Evolutionary conservation across 305 asterid species (phyloP).

Genomic region (Ajuga reptans): DNA sequence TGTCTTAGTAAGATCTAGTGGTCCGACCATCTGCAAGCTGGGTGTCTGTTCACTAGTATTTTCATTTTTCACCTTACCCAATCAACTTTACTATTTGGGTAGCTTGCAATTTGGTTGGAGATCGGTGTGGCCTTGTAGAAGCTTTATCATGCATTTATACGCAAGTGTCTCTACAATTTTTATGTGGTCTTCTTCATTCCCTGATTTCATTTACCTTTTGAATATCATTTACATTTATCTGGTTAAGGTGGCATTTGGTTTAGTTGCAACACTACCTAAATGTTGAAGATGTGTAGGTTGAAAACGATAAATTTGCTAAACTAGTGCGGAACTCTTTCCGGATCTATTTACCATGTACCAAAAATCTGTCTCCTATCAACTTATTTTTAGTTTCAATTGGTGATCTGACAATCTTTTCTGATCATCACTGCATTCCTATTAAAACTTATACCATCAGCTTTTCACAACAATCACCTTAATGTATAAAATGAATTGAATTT

Average conservation of each 20-base stretch:
- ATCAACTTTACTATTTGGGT: slow-evolving; percentile 5
- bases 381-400: neutral
- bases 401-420: neutral
- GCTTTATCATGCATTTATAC: neutral
- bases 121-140: neutral
- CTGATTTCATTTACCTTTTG: neutral
- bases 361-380: neutral
- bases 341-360: neutral
- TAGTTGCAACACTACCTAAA: neutral
- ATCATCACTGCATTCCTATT: neutral
- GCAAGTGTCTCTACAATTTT: neutral
- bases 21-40: neutral
- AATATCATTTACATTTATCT: neutral
- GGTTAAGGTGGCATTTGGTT: neutral
- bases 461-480: neutral
- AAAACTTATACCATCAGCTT: neutral
- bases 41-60: too few relatives aligned
- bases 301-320: neutral
- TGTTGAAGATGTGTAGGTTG: neutral
- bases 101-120: slow-evolving; percentile 9
- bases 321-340: neutral
- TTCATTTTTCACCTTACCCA: neutral
- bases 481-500: neutral
- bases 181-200: neutral
- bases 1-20: neutral